Evolutionary conservation across 164 flowering plant species (phyloP), one percentile per base, ranked within the genome.

Genomic region (Berberis vulgaris): DNA sequence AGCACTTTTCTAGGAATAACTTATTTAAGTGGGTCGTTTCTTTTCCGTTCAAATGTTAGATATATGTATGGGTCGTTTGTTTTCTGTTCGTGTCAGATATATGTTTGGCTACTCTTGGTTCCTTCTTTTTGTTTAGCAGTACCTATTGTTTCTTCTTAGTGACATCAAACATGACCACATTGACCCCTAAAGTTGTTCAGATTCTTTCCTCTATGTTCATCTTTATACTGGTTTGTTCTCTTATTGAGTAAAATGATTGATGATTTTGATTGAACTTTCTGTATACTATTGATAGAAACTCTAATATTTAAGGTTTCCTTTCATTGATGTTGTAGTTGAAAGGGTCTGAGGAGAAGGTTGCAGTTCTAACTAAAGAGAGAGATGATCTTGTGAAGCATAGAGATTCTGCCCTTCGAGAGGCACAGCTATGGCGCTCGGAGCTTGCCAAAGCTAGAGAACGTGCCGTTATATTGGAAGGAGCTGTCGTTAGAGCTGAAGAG

Each of bases 401-500:
- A 76, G 96, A 95, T 62, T 81, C 94, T 45, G 89, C 94, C 49
- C 8, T 75, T 71, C 87, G 82, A 67, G 97, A 91, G 73, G 91
- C 94, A 66, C 91, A 87, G 61, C 59, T 91, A 63, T 95, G 97
- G 99, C 96, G 99, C 56, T 77, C 90, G 69, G 99, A 95, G 82
- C 93, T 95, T 71, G 97, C 79, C 65, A 95, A 95, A 82, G 97
- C 99, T 71, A 84, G 94, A 73, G 99, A 91, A 42, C 91, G 80
- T 62, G 87, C 52, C 65, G 86, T 95, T 54, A 91, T 86, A 73
- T 70, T 95, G 69, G 97, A 95, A 78, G 99, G 79, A 70, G 92
- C 89, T 67, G 88, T 84, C 64, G 82, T 86, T 49, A 82, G 97
- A 74, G 97, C 96, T 47, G 97, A 91, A 68, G 99, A 94, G 84